Evolutionary conservation across 768 basidiomycete genomes (phyloP).

Genomic region (Leccinum longicurvipes): DNA sequence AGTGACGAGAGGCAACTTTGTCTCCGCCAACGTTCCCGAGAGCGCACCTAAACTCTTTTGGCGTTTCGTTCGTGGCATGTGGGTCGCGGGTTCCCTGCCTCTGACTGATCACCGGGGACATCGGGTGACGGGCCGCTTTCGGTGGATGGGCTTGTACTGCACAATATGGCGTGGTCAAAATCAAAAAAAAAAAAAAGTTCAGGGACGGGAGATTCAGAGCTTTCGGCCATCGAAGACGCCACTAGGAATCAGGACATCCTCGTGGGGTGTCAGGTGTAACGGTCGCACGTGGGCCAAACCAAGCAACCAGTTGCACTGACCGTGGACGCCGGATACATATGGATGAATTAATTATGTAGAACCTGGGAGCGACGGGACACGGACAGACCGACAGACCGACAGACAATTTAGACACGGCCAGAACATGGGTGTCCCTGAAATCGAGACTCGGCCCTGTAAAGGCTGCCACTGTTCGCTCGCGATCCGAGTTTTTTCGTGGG

Average conservation of each 20-base stretch:
- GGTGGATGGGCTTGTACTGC: neutral
- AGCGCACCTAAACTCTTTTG: neutral
- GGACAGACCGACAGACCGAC: neutral
- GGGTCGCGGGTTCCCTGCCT: neutral
- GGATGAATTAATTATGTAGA: neutral
- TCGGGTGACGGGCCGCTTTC: neutral
- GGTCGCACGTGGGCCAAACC: neutral
- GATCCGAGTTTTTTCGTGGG: no score
- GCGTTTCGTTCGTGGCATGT: neutral
- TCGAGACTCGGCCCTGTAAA: neutral
- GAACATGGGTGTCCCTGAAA: neutral
- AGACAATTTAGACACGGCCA: neutral
- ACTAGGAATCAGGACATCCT: conserved; percentile 2
- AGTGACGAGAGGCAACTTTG: neutral
- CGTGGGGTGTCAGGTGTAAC: conserved; percentile 14
- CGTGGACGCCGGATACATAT: neutral
- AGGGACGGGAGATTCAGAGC: conserved; percentile 5
- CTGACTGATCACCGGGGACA: neutral
- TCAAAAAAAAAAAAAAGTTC: neutral
- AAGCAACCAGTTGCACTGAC: neutral
- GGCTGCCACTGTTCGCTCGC: neutral
- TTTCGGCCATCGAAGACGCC: neutral
- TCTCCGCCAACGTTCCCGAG: neutral
- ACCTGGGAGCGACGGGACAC: neutral
- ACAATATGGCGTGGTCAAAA: neutral